Base-by-base conservation (phyloP, 2,329 filamentous ascomycete species). In the Nakataea oryzae region DNA sequence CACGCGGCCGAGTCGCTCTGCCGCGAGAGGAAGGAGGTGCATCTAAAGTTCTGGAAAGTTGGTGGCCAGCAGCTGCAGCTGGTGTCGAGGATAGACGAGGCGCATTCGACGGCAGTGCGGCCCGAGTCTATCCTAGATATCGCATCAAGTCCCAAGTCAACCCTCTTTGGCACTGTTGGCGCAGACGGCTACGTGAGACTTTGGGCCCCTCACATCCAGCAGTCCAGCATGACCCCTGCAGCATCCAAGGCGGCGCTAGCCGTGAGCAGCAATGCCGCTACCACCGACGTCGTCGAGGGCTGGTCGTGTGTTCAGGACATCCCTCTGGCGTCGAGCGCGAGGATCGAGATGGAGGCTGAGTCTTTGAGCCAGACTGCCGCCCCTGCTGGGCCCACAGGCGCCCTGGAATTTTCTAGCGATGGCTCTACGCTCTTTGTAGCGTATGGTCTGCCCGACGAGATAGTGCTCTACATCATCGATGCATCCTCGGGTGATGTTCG, bases 41-140 rank as follows among this genome's bases (percentile, higher is more conserved):
- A 89, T 69, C 79, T 99, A 59, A 97, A 96, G 71, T 95, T 99
- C 72, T 99, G 95, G 95, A 76, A 86, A 72, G 74, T 89, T 75
- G 70, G 79, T 70, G 70, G 83, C 70, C 29, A 28, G 11, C 50
- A 47, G 21, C 91, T 95, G 80, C 86, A 90, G 64, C 79, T 99
- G 13, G 86, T 91, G 60, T 89, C 92, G 2, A 86, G 93, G 63
- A 85, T 97, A 61, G 92, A 96, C 71, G 83, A 86, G 11, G 93
- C 95, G 21, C 93, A 99, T 74, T 79, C 81, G 63, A 81, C 83
- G 62, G 41, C 41, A n/a, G 75, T 74, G 64, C 73, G 77, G 63
- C 77, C 79, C 1, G 80, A 84, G 57, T 76, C 80, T 5, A 81
- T 97, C 2, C 82, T 96, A 34, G 88, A 87, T 67, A 78, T 97